phyloP scores from a whole-genome alignment of 2,329 filamentous ascomycete genomes.

The Tolypocladium album region DNA sequence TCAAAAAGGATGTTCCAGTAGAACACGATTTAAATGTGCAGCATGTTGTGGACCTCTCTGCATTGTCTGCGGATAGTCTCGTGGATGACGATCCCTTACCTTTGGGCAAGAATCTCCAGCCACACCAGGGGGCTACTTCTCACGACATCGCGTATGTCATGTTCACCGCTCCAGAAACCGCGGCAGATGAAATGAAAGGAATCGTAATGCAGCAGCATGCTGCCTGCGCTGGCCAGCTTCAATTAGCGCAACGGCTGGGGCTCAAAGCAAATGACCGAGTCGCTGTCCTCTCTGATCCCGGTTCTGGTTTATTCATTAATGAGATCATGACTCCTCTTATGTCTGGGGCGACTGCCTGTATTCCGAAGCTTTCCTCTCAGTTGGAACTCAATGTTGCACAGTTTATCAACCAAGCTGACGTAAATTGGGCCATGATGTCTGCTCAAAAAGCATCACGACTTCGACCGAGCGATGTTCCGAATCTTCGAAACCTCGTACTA shows the following conservation, averaged over 20 bases:
- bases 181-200: slow-evolving; percentile 5
- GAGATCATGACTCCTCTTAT: background rate
- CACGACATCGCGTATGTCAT: slow-evolving; percentile 2
- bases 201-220: slow-evolving; percentile 6
- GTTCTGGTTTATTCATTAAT: background rate
- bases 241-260: background rate
- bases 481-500: background rate
- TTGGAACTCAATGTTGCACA: background rate
- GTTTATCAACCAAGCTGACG: background rate
- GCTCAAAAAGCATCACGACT: background rate
- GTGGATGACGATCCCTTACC: background rate
- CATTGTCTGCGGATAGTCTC: background rate
- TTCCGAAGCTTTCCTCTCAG: background rate
- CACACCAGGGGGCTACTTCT: background rate
- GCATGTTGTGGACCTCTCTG: background rate
- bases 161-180: slow-evolving; percentile 7
- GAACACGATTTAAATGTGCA: background rate
- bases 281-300: background rate
- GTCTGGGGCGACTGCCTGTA: background rate
- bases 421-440: background rate
- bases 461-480: background rate
- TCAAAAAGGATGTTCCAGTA: background rate
- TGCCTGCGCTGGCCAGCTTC: background rate
- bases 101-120: too few species aligned
- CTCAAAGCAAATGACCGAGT: background rate